These are phyloP conservation scores for Hygrocybe punicea DNA, from an alignment of 768 basidiomycete species.

Conservation along the genomic window DNA sequence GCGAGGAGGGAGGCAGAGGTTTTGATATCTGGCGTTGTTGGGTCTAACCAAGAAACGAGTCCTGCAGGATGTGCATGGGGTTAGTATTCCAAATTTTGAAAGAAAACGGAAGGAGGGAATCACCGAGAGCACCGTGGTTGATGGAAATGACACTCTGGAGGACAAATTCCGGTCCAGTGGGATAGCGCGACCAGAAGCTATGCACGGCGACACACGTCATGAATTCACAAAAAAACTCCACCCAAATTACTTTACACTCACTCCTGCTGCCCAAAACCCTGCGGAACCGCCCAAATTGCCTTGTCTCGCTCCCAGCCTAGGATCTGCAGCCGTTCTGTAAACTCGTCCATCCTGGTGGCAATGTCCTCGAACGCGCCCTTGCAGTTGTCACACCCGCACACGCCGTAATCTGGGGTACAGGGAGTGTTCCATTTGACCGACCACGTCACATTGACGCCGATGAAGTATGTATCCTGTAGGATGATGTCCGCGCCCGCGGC, in stretches of 20 bases:
- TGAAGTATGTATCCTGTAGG: slow-evolving; percentile 63
- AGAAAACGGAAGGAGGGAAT: slow-evolving; percentile 9
- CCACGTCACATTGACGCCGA: slow-evolving; percentile 61
- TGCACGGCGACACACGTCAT: neutral
- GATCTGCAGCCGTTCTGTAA: slow-evolving; percentile 52
- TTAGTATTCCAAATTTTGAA: neutral
- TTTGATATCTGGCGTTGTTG: slow-evolving; percentile 52
- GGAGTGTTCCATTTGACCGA: slow-evolving; percentile 58
- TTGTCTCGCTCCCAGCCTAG: slow-evolving; percentile 68
- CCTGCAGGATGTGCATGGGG: slow-evolving; percentile 18
- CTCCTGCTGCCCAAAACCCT: slow-evolving; percentile 65
- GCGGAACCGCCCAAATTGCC: slow-evolving; percentile 76
- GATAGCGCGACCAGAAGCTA: slow-evolving; percentile 57
- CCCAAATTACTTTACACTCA: slow-evolving; percentile 37
- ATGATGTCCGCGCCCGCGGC: slow-evolving; percentile 65
- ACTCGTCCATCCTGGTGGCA: slow-evolving; percentile 62
- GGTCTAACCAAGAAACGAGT: slow-evolving; percentile 55
- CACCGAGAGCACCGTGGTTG: slow-evolving; percentile 65
- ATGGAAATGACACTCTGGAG: slow-evolving; percentile 63
- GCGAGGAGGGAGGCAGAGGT: slow-evolving; percentile 49
- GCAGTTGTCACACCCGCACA: slow-evolving; percentile 74
- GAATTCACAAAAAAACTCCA: no score
- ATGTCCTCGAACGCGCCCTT: slow-evolving; percentile 69
- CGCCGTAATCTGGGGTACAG: slow-evolving; percentile 64
- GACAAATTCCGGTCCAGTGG: slow-evolving; percentile 68